Evolutionary conservation across 2,329 filamentous ascomycete species (phyloP), one percentile per base, ranked within the genome.

Genomic region (Xylaria arbuscula): DNA sequence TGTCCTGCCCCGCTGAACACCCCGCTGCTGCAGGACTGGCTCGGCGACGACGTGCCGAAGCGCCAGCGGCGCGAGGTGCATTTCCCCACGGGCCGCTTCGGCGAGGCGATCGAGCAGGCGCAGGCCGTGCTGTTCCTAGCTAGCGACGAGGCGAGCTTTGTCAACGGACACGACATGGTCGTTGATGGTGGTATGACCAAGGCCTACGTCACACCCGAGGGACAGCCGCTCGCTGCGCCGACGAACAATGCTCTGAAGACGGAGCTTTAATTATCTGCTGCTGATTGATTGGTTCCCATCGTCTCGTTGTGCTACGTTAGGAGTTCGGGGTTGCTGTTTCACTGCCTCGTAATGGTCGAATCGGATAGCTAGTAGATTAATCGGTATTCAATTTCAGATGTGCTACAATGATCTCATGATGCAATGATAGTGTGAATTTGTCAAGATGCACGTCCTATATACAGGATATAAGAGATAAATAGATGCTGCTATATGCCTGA

Each of bases 181-280:
- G 94, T 98, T 32, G 96, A 99, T 76, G 96, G 96, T 67, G 95
- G 95, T 68, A 93, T 99, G 93, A 95, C 90, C 76, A 97, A 92
- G 86, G 93, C 94, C 53, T 98, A 98, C 80, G 89, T 92, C 34
- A 92, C 89, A 1, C 83, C 89, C 1, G 88, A 91, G 80, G 89
- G 89, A 3, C 83, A 86, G 15, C 78, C 88, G 9, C 73, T 83
- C 0, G 73, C 82, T 11, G 84, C 86, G 5, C 90, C 90, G 3
- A 78, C 80, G 70, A 92, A 90, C 81, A 89, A 90, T 73, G 87
- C 87, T n/a, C 72, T 76, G 67, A 88, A 85, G 81, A 77, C 80
- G 17, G 82, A 81, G 48, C 77, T 87, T 58, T 83, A 79, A 68
- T 78, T 57, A 17, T n/a, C 7, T 45, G 51, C 34, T 24, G 2